A percentile compares a stretch with the other conserved stretches of the same genome.
Conservation (phyloP, 2,329 filamentous ascomycete species). For the Epichloe gansuensis region DNA sequence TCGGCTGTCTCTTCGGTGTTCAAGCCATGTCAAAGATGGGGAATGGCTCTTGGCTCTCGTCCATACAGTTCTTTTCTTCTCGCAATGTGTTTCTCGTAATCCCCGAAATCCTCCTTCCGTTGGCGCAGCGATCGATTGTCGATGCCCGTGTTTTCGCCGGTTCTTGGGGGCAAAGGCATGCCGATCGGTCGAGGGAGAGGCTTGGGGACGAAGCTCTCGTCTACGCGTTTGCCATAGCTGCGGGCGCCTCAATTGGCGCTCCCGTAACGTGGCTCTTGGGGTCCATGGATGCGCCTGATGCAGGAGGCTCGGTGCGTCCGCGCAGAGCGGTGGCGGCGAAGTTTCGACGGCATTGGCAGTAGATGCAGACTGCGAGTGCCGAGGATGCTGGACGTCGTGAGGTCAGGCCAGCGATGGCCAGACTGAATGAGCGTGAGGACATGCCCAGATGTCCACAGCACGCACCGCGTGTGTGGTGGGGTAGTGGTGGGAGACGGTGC, state of each 20-base stretch:
- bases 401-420: conserved; percentile 16
- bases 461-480: background rate
- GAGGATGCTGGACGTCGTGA: conserved; percentile 8
- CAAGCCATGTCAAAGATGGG: background rate
- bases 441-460: conserved; percentile 10
- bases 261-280: conserved; percentile 28
- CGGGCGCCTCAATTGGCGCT: conserved; percentile 43
- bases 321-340: conserved; percentile 33
- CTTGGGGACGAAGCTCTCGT: conserved; percentile 43
- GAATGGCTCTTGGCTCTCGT: conserved; percentile 11
- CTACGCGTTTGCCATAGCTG: conserved; percentile 43
- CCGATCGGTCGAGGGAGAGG: conserved; percentile 67
- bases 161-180: conserved; percentile 56
- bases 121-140: conserved; percentile 56
- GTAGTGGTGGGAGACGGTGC: background rate
- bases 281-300: conserved; percentile 23
- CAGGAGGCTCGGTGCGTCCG: conserved; percentile 21
- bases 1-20: background rate
- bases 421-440: conserved; percentile 21
- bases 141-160: conserved; percentile 72
- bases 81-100: conserved; percentile 74
- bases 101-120: conserved; percentile 65
- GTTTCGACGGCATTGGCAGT: conserved; percentile 39
- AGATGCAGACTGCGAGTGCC: conserved; percentile 29
- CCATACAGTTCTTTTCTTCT: conserved; percentile 63